Base-by-base conservation (phyloP, 129 eudicot species). In the Chrysanthemum seticuspe region DNA sequence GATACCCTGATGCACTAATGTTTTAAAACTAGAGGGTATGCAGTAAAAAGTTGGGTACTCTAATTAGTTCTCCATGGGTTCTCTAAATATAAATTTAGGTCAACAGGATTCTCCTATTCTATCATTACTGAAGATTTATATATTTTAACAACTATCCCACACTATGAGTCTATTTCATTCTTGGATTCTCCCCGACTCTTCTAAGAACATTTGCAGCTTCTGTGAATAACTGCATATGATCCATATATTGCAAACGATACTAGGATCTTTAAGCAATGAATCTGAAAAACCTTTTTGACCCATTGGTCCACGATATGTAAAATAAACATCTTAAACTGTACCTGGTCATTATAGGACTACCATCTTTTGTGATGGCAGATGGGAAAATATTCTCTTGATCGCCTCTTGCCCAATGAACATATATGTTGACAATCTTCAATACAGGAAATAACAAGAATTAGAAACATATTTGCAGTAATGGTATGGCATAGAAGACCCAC, bases 331-430 rank as follows among this genome's bases (percentile, higher is more conserved):
- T 57, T 13, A 49, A 8, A 74, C 79, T 86, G 78, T 75, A 94
- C 98, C 97, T 90, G 96, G 59, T 94, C 98, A 44, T 88, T 93
- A 73, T 90, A 94, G 54, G 98, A 94, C 68, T 97, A 88, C 98
- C 98, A 81, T 94, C 98, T 83, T 73, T 94, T 60, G 86, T 87
- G 74, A 94, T 90, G 66, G 98, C 96, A 72, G 89, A 81, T 36
- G 98, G 93, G 56, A 94, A 94, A 65, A 90, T 83, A 49, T 84
- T 88, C 29, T 86, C 89, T 70, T 79, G 82, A 75, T 94, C 98
- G 47, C 96, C 98, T 72, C 82, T 86, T 57, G 97, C 97, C 80
- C 90, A 80, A 83, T 90, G 86, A 48, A 94, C 98, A 72, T 94
- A 94, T 44, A 94, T 88, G 63, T 77, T n/a, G n/a, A n/a, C n/a